Evolutionary conservation across 345 rosid genomes (phyloP), one percentile per base, ranked within the genome.

Genomic region (Bretschneidera sinensis): DNA sequence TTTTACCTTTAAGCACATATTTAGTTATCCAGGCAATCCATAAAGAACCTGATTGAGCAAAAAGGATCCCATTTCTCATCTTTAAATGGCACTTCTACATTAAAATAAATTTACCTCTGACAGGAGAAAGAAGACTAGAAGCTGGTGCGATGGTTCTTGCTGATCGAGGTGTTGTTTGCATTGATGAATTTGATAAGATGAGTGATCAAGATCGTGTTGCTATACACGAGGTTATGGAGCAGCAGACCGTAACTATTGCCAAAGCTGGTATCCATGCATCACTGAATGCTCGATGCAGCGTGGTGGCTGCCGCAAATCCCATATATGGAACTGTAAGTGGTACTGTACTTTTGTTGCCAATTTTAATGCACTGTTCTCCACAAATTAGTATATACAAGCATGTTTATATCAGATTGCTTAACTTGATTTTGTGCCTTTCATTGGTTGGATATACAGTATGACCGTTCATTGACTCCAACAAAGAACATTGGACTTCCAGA

Each of bases 61-160:
- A n/a, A 22, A 20, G 17, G 20, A 5, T 58, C 43, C 66, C 53
- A 17, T 5, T 54, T 63, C 22, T 53, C 23, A 45, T 23, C 21
- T 47, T 18, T 39, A 43, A 24, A 33, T 48, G 19, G 22, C 22
- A 17, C 39, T 47, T 65, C 39, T 18, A 49, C 23, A 60, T 59
- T 43, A 20, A 59, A 64, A 48, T 53, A 4, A 45, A 17, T 65
- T 51, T 49, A 53, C 53, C n/a, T 68, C 0, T 60, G 56, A 55
- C 81, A 94, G 99, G 99, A 54, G 99, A 94, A 81, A 86, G 96
- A 78, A 86, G 99, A 74, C 83, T 94, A 24, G 99, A 94, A 76
- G 99, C 99, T 65, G 97, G 99, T 74, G 99, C 99, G 55, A 94
- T 94, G 99, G 99, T 94, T 76, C 99, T 94, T 60, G 99, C 89